Percentiles rank a stretch among this genome's conserved stretches.
Conservation (phyloP, 768 basidiomycete genomes). For the Suillus clintonianus region DNA sequence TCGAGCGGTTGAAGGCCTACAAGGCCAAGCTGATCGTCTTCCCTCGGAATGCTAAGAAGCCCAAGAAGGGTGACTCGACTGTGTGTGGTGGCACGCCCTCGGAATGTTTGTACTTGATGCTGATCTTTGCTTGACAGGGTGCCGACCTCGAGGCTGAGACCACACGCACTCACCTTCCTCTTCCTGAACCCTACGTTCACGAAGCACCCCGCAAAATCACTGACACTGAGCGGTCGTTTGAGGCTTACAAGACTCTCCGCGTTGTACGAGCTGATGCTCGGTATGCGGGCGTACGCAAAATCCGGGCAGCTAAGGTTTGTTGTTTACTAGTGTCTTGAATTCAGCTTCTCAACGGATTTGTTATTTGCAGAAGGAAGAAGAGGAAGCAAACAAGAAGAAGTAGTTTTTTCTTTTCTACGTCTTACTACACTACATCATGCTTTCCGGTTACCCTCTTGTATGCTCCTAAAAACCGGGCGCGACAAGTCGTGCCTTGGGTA, state of each 20-base stretch:
- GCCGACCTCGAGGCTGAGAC: conserved; percentile 81
- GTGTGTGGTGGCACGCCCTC: conserved; percentile 46
- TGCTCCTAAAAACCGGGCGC: conserved; percentile 41
- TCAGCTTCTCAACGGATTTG: conserved; percentile 16
- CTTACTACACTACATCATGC: conserved; percentile 23
- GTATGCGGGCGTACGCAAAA: conserved; percentile 86
- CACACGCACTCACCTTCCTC: conserved; percentile 64
- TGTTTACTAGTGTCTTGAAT: background rate
- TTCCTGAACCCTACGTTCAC: conserved; percentile 65
- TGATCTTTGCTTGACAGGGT: conserved; percentile 47
- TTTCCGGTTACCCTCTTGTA: conserved; percentile 23
- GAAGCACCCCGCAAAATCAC: conserved; percentile 95
- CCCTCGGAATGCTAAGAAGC: conserved; percentile 93
- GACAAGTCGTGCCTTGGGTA: conserved; percentile 22
- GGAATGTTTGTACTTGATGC: conserved; percentile 7
- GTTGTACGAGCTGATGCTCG: conserved; percentile 77
- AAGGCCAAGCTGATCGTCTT: conserved; percentile 92
- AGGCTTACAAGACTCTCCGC: conserved; percentile 90
- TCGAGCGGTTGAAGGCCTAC: conserved; percentile 92
- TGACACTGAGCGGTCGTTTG: conserved; percentile 82
- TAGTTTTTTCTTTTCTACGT: conserved; percentile 37
- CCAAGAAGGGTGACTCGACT: conserved; percentile 93
- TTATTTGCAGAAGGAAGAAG: conserved; percentile 73
- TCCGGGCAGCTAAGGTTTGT: conserved; percentile 81
- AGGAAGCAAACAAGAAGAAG: conserved; percentile 92